A percentile compares a stretch with the other conserved stretches of the same genome.
Evolutionary conservation across 2,329 filamentous ascomycete genomes (phyloP).

Genomic region (Cercospora beticola): DNA sequence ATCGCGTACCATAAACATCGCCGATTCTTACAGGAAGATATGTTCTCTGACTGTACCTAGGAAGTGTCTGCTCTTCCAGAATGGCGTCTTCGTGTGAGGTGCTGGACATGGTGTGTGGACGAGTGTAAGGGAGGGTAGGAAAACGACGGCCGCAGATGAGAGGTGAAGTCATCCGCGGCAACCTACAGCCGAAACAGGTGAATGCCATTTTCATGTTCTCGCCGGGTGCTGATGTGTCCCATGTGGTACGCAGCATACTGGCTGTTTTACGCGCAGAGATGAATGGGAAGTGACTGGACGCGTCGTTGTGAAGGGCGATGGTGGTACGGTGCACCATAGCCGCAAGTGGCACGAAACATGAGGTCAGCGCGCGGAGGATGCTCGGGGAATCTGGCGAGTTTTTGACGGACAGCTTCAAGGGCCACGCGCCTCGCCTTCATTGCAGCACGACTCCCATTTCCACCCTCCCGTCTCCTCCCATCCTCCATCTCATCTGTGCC

Average conservation of each 20-base stretch:
- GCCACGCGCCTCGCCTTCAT: not conserved
- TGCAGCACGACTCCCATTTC: not conserved
- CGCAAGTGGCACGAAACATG: not conserved
- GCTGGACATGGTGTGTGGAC: not conserved
- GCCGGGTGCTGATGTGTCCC: not conserved
- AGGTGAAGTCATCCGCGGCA: not conserved
- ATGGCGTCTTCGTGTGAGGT: not conserved
- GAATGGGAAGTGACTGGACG: not conserved
- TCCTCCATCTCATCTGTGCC: constrained; percentile 1
- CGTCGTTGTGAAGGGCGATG: not conserved
- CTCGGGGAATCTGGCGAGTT: not conserved
- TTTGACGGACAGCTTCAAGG: not conserved
- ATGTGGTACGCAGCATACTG: not conserved
- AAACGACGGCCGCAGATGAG: not conserved
- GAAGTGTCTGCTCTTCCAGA: constrained; percentile 19
- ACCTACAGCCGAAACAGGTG: not conserved
- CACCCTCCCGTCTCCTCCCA: not conserved
- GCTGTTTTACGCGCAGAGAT: not conserved
- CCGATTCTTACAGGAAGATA: constrained; percentile 41
- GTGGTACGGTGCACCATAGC: not conserved
- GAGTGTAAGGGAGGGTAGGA: not conserved
- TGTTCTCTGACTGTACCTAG: constrained; percentile 26
- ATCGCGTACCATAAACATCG: constrained; percentile 35
- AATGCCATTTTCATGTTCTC: not conserved
- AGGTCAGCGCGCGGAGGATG: not conserved